These are phyloP conservation scores for Scleroderma bovista DNA, from an alignment of 768 basidiomycete genomes.

Conservation along the genomic window DNA sequence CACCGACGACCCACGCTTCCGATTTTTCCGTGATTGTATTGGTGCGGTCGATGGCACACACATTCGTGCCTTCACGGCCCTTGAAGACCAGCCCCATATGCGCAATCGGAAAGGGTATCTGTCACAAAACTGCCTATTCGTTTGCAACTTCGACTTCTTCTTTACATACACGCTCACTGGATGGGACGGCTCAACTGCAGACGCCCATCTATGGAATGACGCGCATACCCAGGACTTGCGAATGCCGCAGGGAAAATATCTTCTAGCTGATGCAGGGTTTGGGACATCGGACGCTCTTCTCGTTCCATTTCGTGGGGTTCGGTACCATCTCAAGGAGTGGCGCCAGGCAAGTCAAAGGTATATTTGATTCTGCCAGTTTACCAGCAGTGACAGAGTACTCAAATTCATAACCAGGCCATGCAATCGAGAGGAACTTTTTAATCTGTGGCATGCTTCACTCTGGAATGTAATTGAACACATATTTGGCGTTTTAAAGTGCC, in stretches of 20 bases:
- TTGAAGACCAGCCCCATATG: conserved; percentile 5
- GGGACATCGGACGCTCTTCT: too few relatives aligned
- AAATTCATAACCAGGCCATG: conserved; percentile 6
- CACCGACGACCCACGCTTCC: not conserved
- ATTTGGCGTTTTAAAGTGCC: conserved; percentile 16
- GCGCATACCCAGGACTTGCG: conserved; percentile 22
- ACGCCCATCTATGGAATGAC: conserved; percentile 29
- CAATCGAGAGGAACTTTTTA: conserved; percentile 16
- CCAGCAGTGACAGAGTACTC: too few relatives aligned
- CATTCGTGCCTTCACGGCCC: conserved; percentile 11
- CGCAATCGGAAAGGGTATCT: conserved; percentile 20
- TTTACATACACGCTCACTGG: conserved; percentile 36
- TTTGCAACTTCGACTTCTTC: conserved; percentile 26
- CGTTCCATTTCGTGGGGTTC: too few relatives aligned
- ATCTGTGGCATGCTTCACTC: conserved; percentile 14
- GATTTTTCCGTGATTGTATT: conserved; percentile 17
- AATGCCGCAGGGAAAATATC: conserved; percentile 29
- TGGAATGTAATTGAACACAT: conserved; percentile 18
- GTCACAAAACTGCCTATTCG: conserved; percentile 34
- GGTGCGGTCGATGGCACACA: conserved; percentile 26
- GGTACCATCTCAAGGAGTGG: too few relatives aligned
- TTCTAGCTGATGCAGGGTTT: conserved; percentile 15
- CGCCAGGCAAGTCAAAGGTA: too few relatives aligned
- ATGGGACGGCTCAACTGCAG: conserved; percentile 36
- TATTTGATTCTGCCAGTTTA: too few relatives aligned